Evolutionary conservation across 495 filamentous ascomycete genomes (phyloP).

Genomic region (Xylaria castorea): DNA sequence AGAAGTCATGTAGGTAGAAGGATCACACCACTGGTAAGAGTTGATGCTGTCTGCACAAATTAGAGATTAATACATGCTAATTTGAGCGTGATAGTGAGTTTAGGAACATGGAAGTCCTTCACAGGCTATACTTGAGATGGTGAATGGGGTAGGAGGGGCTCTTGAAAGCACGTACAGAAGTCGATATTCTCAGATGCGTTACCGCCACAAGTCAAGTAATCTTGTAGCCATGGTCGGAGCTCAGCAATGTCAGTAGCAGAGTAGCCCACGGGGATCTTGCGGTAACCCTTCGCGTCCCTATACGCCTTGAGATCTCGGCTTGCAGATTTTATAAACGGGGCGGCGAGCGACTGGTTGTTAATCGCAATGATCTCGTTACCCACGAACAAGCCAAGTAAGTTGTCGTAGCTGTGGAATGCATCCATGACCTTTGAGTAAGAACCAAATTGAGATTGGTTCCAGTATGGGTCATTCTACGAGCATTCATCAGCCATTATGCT

Average conservation of each 20-base stretch:
- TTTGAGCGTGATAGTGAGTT: not conserved
- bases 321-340: constrained; percentile 83
- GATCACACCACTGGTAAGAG: constrained; percentile 87
- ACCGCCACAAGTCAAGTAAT: constrained; percentile 80
- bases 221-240: constrained; percentile 84
- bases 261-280: constrained; percentile 84
- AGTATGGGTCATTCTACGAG: constrained; percentile 59
- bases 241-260: constrained; percentile 86
- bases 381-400: constrained; percentile 81
- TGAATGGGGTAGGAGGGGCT: not conserved
- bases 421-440: constrained; percentile 77
- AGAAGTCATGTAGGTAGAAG: constrained; percentile 65
- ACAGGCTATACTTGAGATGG: not conserved
- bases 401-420: constrained; percentile 77
- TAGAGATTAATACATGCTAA: not conserved
- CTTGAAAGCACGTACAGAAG: constrained; percentile 58
- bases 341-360: constrained; percentile 67
- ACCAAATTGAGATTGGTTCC: constrained; percentile 73
- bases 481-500: constrained; percentile 26
- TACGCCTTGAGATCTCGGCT: constrained; percentile 83
- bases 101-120: not conserved
- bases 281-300: constrained; percentile 77
- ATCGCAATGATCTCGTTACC: constrained; percentile 83
- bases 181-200: constrained; percentile 75
- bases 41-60: constrained; percentile 64